Percentiles rank a stretch among this genome's conserved stretches.
These are phyloP conservation scores for Phoma sp. DNA, from an alignment of 2,329 filamentous ascomycete species.

Conservation along the genomic window DNA sequence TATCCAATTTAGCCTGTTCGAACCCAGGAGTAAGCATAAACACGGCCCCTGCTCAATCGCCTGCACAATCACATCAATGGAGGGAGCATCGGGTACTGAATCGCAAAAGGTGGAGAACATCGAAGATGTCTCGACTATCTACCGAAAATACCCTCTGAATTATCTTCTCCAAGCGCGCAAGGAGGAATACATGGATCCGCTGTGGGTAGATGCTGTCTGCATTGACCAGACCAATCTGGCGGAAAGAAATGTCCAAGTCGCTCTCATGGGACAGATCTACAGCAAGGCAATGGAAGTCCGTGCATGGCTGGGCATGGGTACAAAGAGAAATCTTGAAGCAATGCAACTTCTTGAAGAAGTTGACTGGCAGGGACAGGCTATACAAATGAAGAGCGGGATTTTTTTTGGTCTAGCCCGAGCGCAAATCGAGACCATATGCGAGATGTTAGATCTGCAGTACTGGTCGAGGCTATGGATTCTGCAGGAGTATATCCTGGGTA, in stretches of 20 bases:
- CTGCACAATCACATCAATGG: too few species aligned
- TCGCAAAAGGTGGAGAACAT: too few species aligned
- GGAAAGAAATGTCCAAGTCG: neutral
- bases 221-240: neutral
- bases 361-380: neutral
- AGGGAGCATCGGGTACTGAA: too few species aligned
- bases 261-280: neutral
- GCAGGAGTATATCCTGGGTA: neutral
- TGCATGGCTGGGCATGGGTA: neutral
- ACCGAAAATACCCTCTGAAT: neutral
- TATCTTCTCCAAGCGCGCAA: neutral
- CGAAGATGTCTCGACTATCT: neutral
- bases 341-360: neutral
- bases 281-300: neutral
- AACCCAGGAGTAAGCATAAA: too few species aligned
- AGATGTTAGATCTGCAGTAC: neutral
- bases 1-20: too few species aligned
- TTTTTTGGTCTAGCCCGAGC: too few species aligned
- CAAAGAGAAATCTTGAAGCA: neutral
- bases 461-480: neutral
- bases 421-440: neutral
- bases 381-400: neutral
- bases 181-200: neutral
- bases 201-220: neutral
- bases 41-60: too few species aligned